Conservation (phyloP, 306 rosid species). For the Heteromeles arbutifolia region DNA sequence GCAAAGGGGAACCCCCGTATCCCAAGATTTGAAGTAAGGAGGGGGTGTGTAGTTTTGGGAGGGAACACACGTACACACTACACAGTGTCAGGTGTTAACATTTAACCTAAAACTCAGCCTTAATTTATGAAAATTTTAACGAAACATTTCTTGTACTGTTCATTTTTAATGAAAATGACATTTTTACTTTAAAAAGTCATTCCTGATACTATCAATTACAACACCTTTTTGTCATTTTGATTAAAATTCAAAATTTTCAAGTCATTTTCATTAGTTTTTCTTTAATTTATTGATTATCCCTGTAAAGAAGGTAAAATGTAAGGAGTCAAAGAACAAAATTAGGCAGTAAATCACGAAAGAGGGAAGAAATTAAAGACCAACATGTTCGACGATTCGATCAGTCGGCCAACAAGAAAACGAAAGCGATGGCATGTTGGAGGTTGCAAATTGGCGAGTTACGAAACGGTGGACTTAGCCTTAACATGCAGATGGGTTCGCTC, state of each 20-base stretch:
- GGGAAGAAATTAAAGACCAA: constrained; percentile 2
- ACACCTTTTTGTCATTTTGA: too few relatives aligned
- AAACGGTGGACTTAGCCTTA: constrained; percentile 8
- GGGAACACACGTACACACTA: constrained; percentile 29
- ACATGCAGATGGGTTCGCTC: constrained; percentile 14
- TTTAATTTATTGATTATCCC: too few relatives aligned
- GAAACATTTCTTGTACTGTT: too few relatives aligned
- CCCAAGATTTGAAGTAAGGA: neutral
- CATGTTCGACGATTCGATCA: neutral
- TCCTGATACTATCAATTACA: too few relatives aligned
- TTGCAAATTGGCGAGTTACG: constrained; percentile 15
- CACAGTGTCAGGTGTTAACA: neutral
- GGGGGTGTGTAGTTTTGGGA: neutral
- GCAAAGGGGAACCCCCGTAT: neutral
- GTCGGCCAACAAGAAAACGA: constrained; percentile 3
- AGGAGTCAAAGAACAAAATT: neutral
- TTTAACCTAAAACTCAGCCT: neutral
- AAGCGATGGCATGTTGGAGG: constrained; percentile 19
- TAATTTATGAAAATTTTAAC: too few relatives aligned
- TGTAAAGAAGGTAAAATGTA: neutral
- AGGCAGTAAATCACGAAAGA: neutral
- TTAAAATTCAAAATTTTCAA: too few relatives aligned
- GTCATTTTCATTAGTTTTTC: too few relatives aligned
- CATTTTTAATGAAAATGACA: too few relatives aligned
- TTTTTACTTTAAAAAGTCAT: too few relatives aligned